Evolutionary conservation across 345 rosid genomes (phyloP).

Genomic region (Bruguiera sexangula): DNA sequence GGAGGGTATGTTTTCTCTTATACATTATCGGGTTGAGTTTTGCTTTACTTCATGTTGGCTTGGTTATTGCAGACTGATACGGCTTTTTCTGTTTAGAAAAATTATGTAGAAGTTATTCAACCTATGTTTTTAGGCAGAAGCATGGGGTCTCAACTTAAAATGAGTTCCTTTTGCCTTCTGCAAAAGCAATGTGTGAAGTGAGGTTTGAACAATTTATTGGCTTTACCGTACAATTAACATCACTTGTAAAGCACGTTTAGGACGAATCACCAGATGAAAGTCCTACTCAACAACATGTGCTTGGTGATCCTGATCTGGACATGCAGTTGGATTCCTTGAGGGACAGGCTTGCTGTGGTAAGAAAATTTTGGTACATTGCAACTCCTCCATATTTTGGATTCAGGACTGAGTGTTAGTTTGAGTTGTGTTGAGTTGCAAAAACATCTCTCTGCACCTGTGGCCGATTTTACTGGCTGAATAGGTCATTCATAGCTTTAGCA

Average conservation of each 20-base stretch:
- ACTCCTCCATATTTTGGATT: not conserved
- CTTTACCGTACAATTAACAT: not conserved
- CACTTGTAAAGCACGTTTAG: slow-evolving; percentile 19
- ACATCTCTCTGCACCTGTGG: not conserved
- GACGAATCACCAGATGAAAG: slow-evolving; percentile 33
- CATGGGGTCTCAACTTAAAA: not conserved
- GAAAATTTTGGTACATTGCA: slow-evolving; percentile 7
- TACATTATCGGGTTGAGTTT: not conserved
- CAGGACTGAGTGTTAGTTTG: not conserved
- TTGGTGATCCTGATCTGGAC: slow-evolving; percentile 53
- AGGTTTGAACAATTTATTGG: not conserved
- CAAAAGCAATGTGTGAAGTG: not conserved
- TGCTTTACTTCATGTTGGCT: not conserved
- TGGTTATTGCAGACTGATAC: not conserved
- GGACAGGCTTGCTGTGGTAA: slow-evolving; percentile 59
- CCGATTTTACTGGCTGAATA: not conserved
- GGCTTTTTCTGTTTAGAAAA: not conserved
- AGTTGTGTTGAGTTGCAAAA: not conserved
- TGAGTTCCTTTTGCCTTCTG: not conserved
- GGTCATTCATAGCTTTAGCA: no score
- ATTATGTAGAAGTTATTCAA: not conserved
- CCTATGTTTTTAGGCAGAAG: not conserved
- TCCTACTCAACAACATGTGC: slow-evolving; percentile 31
- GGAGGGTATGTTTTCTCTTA: slow-evolving; percentile 43
- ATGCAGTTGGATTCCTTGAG: slow-evolving; percentile 59